These are phyloP conservation scores for Scalesia atractyloides DNA, from an alignment of 129 eudicot genomes.

Conservation along the genomic window DNA sequence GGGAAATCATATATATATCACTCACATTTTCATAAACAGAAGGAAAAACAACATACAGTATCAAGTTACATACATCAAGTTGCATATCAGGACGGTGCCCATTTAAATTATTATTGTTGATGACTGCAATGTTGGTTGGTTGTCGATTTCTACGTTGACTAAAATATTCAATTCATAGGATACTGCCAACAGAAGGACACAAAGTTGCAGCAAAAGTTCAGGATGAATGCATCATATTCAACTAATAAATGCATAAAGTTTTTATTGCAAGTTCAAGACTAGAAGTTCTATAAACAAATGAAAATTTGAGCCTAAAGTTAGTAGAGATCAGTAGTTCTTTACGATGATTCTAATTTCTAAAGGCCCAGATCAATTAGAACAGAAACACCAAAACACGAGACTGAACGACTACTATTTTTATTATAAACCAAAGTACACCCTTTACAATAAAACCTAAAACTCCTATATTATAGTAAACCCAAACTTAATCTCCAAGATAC, in stretches of 20 bases:
- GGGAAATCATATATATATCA: background rate
- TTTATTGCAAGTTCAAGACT: slow-evolving; percentile 6
- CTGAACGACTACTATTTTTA: too few relatives aligned
- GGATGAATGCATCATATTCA: background rate
- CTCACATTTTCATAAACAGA: background rate
- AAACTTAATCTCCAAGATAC: too few relatives aligned
- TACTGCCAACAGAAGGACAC: too few relatives aligned
- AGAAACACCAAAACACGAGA: too few relatives aligned
- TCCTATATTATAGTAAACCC: too few relatives aligned
- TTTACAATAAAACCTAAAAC: too few relatives aligned
- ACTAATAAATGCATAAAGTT: background rate
- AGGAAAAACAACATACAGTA: background rate
- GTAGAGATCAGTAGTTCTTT: too few relatives aligned
- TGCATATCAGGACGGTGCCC: background rate
- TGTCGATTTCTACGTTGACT: slow-evolving; percentile 14
- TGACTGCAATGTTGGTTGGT: slow-evolving; percentile 24
- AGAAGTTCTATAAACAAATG: background rate
- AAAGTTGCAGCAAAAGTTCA: slow-evolving; percentile 22
- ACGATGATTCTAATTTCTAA: too few relatives aligned
- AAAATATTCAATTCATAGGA: slow-evolving; percentile 14
- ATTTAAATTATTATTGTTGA: slow-evolving; percentile 33
- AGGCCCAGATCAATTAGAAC: too few relatives aligned
- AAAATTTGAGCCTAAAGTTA: slow-evolving; percentile 1
- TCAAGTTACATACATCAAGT: slow-evolving; percentile 8
- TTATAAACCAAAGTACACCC: too few relatives aligned